Conservation (phyloP, 345 rosid species). For the Populus euphratica region DNA sequence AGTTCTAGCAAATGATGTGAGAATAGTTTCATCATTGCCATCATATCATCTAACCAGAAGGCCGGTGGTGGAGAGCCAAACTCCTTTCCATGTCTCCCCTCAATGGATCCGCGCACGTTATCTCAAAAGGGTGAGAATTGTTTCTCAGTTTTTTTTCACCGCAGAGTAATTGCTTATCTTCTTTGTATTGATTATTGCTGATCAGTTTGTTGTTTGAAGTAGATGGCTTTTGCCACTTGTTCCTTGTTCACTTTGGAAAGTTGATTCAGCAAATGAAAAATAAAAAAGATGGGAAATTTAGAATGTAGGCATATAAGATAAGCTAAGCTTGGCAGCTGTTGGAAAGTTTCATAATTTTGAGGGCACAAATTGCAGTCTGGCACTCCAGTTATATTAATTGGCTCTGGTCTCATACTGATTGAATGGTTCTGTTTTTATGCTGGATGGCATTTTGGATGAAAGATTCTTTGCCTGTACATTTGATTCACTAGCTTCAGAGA, state of each 20-base stretch:
- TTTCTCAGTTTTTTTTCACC: background rate
- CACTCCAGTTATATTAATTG: background rate
- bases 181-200: background rate
- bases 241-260: background rate
- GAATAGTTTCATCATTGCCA: constrained; percentile 77
- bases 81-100: constrained; percentile 78
- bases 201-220: background rate
- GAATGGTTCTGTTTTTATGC: background rate
- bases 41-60: constrained; percentile 77
- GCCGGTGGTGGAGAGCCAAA: constrained; percentile 75
- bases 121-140: constrained; percentile 58
- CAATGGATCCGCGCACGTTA: constrained; percentile 90
- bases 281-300: background rate
- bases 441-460: background rate
- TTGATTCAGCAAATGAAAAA: background rate
- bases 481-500: background rate
- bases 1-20: constrained; percentile 69
- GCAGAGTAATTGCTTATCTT: background rate
- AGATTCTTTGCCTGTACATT: background rate
- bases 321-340: background rate
- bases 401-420: background rate
- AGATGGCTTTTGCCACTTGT: background rate
- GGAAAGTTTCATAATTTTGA: background rate
- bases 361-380: background rate
- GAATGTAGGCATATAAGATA: background rate